Evolutionary conservation across 2,329 filamentous ascomycete genomes (phyloP).

Genomic region (Trichophyton schoenleinii): DNA sequence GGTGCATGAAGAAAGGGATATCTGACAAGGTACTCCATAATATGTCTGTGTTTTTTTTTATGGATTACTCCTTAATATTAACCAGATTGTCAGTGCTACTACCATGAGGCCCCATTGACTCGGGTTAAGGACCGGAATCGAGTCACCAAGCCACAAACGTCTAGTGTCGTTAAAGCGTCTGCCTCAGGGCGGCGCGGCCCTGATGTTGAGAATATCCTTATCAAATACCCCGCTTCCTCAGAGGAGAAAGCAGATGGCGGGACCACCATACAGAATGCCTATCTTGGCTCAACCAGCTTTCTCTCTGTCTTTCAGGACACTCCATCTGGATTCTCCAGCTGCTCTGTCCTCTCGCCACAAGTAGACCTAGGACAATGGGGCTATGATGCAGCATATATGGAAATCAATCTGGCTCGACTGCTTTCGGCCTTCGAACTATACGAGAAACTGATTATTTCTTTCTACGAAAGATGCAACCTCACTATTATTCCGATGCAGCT

Average conservation of each 20-base stretch:
- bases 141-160: slow-evolving; percentile 8
- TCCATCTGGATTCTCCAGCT: slow-evolving; percentile 13
- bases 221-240: background rate
- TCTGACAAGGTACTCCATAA: slow-evolving; percentile 7
- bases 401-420: slow-evolving; percentile 13
- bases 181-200: slow-evolving; percentile 6
- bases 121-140: slow-evolving; percentile 7
- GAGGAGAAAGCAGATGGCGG: slow-evolving; percentile 3
- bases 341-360: slow-evolving; percentile 6
- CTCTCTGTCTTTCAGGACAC: slow-evolving; percentile 19
- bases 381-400: slow-evolving; percentile 19
- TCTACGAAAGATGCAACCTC: slow-evolving; percentile 5
- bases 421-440: slow-evolving; percentile 7
- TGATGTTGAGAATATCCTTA: background rate
- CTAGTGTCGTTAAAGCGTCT: slow-evolving; percentile 9
- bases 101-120: slow-evolving; percentile 24
- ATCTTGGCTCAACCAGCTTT: slow-evolving; percentile 27
- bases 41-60: background rate
- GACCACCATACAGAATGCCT: slow-evolving; percentile 16
- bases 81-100: slow-evolving; percentile 16
- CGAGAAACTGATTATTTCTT: slow-evolving; percentile 6
- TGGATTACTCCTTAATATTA: background rate
- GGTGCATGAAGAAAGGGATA: slow-evolving; percentile 18
- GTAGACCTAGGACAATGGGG: slow-evolving; percentile 8
- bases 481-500: slow-evolving; percentile 23